A percentile compares a stretch with the other conserved stretches of the same genome.
These are phyloP conservation scores for Iris pallida DNA, from an alignment of 116 monocot species.

Conservation along the genomic window DNA sequence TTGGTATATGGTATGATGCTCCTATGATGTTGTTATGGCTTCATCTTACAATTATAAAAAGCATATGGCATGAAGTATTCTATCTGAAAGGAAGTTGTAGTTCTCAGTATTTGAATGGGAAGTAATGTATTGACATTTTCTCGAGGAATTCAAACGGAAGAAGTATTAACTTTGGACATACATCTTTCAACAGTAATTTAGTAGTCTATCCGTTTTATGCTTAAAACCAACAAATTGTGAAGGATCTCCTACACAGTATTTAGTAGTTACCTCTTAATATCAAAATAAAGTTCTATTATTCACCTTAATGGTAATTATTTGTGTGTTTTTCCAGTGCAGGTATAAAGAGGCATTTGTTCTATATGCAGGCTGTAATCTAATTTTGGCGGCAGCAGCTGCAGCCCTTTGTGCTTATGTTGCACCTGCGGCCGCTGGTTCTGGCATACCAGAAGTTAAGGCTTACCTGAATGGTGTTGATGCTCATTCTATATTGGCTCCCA, in stretches of 20 bases:
- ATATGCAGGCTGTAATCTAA: conserved; percentile 61
- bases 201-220: too few relatives aligned
- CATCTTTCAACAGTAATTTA: too few relatives aligned
- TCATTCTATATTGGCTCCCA: conserved; percentile 78
- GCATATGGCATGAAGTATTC: too few relatives aligned
- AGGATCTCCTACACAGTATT: neutral
- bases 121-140: too few relatives aligned
- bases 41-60: too few relatives aligned
- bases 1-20: too few relatives aligned
- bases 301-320: conserved; percentile 4
- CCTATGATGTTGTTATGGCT: too few relatives aligned
- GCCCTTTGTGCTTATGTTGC: conserved; percentile 79
- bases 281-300: neutral
- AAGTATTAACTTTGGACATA: too few relatives aligned
- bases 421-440: conserved; percentile 85
- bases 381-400: conserved; percentile 64
- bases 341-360: conserved; percentile 44
- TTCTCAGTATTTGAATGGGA: too few relatives aligned
- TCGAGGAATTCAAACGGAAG: too few relatives aligned
- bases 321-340: conserved; percentile 42
- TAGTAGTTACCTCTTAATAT: neutral
- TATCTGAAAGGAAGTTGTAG: too few relatives aligned
- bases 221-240: neutral
- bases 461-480: conserved; percentile 92
- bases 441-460: conserved; percentile 96